Percentiles rank a stretch among this genome's conserved stretches.
phyloP scores from a whole-genome alignment of 2,329 filamentous ascomycete species.

The Cytospora schulzeri region DNA sequence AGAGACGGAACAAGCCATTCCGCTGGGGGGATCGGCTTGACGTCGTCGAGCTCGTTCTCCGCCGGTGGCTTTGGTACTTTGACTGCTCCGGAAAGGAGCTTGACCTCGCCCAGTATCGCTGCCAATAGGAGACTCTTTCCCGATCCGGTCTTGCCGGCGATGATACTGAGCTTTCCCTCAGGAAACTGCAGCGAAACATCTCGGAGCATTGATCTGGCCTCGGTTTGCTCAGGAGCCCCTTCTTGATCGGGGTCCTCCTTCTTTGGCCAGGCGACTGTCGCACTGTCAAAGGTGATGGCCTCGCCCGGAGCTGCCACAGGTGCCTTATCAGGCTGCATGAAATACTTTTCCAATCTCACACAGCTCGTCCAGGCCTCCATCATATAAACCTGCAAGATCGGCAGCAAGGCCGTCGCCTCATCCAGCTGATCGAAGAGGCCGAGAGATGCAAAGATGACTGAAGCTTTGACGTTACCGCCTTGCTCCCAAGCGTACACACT shows the following conservation, averaged over 20 bases:
- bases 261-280: slow-evolving; percentile 40
- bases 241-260: slow-evolving; percentile 33
- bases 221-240: slow-evolving; percentile 26
- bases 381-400: slow-evolving; percentile 39
- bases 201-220: slow-evolving; percentile 37
- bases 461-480: slow-evolving; percentile 37
- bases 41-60: slow-evolving; percentile 29
- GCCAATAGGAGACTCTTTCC: slow-evolving; percentile 45
- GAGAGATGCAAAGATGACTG: slow-evolving; percentile 40
- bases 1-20: slow-evolving; percentile 42
- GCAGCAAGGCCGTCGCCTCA: slow-evolving; percentile 37
- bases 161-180: slow-evolving; percentile 38
- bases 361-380: slow-evolving; percentile 42
- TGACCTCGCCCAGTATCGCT: slow-evolving; percentile 43
- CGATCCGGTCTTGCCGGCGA: slow-evolving; percentile 43
- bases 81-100: slow-evolving; percentile 39
- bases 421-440: slow-evolving; percentile 41
- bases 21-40: slow-evolving; percentile 30
- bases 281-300: slow-evolving; percentile 35
- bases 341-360: slow-evolving; percentile 39
- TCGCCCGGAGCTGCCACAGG: slow-evolving; percentile 33
- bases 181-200: slow-evolving; percentile 40
- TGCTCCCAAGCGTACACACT: slow-evolving; percentile 39
- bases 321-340: slow-evolving; percentile 37
- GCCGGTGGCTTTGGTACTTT: slow-evolving; percentile 34